Evolutionary conservation across 2,329 filamentous ascomycete genomes (phyloP).

Genomic region (Capronia epimyces): DNA sequence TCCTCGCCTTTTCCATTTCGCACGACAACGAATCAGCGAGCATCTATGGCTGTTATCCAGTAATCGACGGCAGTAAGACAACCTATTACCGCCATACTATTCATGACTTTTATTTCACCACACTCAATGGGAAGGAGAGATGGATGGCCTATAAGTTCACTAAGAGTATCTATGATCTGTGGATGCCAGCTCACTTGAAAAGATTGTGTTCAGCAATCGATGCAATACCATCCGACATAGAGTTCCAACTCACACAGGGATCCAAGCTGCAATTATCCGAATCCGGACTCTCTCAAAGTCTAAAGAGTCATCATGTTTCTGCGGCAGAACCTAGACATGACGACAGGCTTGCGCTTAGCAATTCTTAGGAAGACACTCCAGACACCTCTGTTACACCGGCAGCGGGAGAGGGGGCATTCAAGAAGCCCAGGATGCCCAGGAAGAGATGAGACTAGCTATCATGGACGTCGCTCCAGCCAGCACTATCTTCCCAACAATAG

Average conservation of each 20-base stretch:
- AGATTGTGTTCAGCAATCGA: slow-evolving; percentile 38
- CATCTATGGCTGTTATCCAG: slow-evolving; percentile 42
- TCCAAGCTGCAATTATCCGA: neutral
- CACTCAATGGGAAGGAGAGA: slow-evolving; percentile 33
- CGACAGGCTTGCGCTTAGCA: neutral
- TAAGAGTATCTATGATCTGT: slow-evolving; percentile 36
- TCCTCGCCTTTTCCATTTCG: slow-evolving; percentile 17
- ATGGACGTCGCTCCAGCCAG: too few relatives aligned
- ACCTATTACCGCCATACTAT: slow-evolving; percentile 40
- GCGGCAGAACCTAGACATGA: neutral
- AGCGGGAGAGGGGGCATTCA: neutral
- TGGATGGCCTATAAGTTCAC: slow-evolving; percentile 37
- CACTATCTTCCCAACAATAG: too few relatives aligned
- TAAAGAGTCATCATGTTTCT: neutral
- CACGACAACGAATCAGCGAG: slow-evolving; percentile 27
- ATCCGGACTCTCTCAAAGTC: neutral
- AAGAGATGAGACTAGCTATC: neutral
- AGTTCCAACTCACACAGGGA: neutral
- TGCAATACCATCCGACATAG: slow-evolving; percentile 7
- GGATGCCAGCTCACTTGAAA: slow-evolving; percentile 36
- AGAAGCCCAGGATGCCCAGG: neutral
- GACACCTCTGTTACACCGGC: neutral
- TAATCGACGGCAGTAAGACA: slow-evolving; percentile 32
- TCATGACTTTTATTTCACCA: slow-evolving; percentile 33
- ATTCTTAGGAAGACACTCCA: neutral